A percentile compares a stretch with the other conserved stretches of the same genome.
Conservation (phyloP, 2,329 filamentous ascomycete genomes). For the Cladophialophora yegresii region DNA sequence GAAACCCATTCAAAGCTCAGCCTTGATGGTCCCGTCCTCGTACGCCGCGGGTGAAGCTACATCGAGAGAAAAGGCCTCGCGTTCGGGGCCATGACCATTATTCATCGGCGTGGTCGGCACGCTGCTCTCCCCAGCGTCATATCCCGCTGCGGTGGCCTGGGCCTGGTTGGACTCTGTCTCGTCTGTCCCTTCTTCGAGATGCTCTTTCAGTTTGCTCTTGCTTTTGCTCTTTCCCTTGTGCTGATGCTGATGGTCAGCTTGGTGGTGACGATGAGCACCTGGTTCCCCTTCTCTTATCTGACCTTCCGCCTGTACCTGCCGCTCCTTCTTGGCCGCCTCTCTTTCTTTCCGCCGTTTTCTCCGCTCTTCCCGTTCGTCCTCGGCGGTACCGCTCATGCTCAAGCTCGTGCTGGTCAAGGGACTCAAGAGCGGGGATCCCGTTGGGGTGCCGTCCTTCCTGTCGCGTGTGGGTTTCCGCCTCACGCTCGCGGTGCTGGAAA, state of each 20-base stretch:
- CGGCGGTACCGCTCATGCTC: conserved; percentile 21
- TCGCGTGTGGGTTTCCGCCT: conserved; percentile 23
- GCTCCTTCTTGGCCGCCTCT: conserved; percentile 24
- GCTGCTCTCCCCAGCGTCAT: conserved; percentile 11
- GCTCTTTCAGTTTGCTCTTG: conserved; percentile 7
- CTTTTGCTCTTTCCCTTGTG: neutral
- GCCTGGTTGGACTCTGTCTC: neutral
- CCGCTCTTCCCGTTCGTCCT: conserved; percentile 1
- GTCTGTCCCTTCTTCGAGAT: neutral
- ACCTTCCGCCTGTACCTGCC: conserved; percentile 2
- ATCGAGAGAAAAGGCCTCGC: conserved; percentile 9
- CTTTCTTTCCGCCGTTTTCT: conserved; percentile 21
- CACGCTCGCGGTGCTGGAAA: conserved; percentile 33
- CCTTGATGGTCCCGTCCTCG: neutral
- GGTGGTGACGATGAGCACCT: neutral
- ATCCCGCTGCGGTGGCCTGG: neutral
- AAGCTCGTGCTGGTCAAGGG: conserved; percentile 18
- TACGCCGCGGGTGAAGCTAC: neutral
- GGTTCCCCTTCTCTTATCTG: conserved; percentile 1
- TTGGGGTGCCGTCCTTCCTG: conserved; percentile 10
- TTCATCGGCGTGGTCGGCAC: conserved; percentile 17
- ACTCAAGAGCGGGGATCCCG: conserved; percentile 19
- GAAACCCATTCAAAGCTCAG: neutral
- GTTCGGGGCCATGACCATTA: neutral
- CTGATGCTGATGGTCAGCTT: neutral